These are phyloP conservation scores for Claviceps sp. DNA, from an alignment of 2,329 filamentous ascomycete species.

Conservation along the genomic window DNA sequence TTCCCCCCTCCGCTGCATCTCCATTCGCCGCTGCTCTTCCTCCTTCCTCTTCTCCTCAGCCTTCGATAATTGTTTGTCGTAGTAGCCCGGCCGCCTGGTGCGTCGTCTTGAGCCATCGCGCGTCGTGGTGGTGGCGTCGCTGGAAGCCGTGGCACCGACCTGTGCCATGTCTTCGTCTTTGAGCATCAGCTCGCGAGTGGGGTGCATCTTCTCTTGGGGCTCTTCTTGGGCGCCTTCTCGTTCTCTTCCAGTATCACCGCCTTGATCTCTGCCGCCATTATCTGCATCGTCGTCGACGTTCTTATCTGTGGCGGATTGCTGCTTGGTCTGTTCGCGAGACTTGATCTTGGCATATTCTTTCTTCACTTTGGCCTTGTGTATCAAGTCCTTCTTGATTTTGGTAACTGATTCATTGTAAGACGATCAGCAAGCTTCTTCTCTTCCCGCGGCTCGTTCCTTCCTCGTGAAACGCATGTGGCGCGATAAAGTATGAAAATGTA, in stretches of 20 bases:
- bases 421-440: background rate
- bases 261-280: conserved; percentile 7
- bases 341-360: conserved; percentile 87
- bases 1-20: conserved; percentile 35
- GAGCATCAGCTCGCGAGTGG: conserved; percentile 26
- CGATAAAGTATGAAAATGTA: background rate
- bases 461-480: background rate
- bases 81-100: conserved; percentile 39
- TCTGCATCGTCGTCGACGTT: conserved; percentile 8
- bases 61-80: conserved; percentile 47
- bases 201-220: conserved; percentile 18
- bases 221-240: background rate
- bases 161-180: conserved; percentile 25
- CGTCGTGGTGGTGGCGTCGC: conserved; percentile 5
- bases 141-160: conserved; percentile 9
- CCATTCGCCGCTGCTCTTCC: conserved; percentile 27
- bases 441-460: background rate
- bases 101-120: conserved; percentile 21
- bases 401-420: conserved; percentile 39
- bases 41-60: conserved; percentile 29
- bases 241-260: conserved; percentile 8
- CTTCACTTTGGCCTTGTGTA: conserved; percentile 85
- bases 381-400: conserved; percentile 80
- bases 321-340: conserved; percentile 26
- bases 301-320: conserved; percentile 5